phyloP scores from a whole-genome alignment of 78 protist genomes.

The Dictyostelium discoideum region dicty_2.7 NC_007089.4:2935001-2935500 shows the following conservation, averaged over 20 bases:
- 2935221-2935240: background rate
- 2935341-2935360: background rate
- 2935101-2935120: background rate
- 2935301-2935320: no score
- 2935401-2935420: no score
- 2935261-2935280: background rate
- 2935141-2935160: background rate
- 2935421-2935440: no score
- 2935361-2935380: no score
- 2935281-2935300: background rate
- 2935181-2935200: background rate
- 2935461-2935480: background rate
- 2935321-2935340: background rate
- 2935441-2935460: background rate
- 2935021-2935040: no score
- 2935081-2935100: background rate
- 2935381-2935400: no score
- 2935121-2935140: background rate
- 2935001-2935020: no score
- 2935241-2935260: background rate
- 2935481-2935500: background rate
- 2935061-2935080: background rate
- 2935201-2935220: background rate
- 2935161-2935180: background rate
- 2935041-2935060: no score